phyloP scores from a whole-genome alignment of 2,329 filamentous ascomycete species.

The Xylariaceae sp. region DNA sequence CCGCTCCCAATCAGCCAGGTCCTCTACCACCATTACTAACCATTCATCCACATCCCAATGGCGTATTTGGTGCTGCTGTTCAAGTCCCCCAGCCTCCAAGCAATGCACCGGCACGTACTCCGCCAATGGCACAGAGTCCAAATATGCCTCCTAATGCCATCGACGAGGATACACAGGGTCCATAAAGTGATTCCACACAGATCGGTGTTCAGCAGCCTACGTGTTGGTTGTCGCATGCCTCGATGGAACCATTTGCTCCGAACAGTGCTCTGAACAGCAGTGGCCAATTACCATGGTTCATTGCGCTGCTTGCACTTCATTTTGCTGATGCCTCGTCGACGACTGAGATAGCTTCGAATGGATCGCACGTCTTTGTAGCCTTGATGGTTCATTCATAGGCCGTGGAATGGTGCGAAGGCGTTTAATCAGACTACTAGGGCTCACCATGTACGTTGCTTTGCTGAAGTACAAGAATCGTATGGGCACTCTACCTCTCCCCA shows the following conservation, averaged over 20 bases:
- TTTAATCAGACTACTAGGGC: neutral
- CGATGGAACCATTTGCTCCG: too few relatives aligned
- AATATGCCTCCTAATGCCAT: constrained; percentile 26
- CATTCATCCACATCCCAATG: constrained; percentile 6
- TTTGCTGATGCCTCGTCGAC: neutral
- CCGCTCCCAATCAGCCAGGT: constrained; percentile 18
- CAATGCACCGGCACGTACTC: too few relatives aligned
- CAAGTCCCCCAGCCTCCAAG: neutral
- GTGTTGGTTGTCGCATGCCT: neutral
- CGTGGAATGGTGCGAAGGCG: neutral
- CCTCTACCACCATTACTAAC: constrained; percentile 27
- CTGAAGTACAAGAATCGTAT: constrained; percentile 1
- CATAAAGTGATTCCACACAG: neutral
- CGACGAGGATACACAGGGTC: constrained; percentile 15
- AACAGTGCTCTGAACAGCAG: neutral
- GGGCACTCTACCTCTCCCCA: neutral
- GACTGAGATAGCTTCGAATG: neutral
- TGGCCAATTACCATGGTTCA: neutral
- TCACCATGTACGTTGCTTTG: neutral
- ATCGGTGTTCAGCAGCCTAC: neutral
- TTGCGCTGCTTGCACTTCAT: constrained; percentile 3
- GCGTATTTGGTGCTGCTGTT: neutral
- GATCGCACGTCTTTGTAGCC: neutral
- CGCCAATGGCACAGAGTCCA: constrained; percentile 19
- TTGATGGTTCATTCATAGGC: neutral